Evolutionary conservation across 164 flowering plant species (phyloP).

Genomic region (Kingdonia uniflora): DNA sequence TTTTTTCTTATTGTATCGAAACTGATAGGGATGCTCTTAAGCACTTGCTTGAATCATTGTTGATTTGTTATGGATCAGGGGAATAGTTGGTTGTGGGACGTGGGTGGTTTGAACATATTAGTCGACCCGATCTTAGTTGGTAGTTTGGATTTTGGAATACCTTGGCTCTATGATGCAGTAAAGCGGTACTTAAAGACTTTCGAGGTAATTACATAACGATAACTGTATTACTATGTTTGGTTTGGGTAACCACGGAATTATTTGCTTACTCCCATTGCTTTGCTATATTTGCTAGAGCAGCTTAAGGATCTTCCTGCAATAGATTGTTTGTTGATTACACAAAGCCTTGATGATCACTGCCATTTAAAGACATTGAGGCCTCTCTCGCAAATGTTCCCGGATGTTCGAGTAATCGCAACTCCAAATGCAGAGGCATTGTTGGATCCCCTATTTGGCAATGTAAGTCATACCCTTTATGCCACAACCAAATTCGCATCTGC

Average conservation of each 20-base stretch:
- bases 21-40: no score
- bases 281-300: slow-evolving; percentile 35
- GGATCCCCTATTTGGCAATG: slow-evolving; percentile 68
- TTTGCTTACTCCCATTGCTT: background rate
- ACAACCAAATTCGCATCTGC: no score
- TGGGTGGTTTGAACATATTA: slow-evolving; percentile 52
- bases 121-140: slow-evolving; percentile 96
- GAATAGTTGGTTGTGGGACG: slow-evolving; percentile 95
- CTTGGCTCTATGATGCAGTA: slow-evolving; percentile 91
- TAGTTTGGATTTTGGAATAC: slow-evolving; percentile 87
- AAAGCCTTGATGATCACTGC: slow-evolving; percentile 98
- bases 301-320: slow-evolving; percentile 82
- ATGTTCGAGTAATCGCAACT: slow-evolving; percentile 74
- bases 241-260: background rate
- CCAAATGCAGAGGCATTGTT: slow-evolving; percentile 74
- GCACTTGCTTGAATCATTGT: no score
- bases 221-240: background rate
- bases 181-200: slow-evolving; percentile 69
- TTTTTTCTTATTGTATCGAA: no score
- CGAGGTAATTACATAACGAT: slow-evolving; percentile 38
- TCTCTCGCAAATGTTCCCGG: slow-evolving; percentile 45
- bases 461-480: slow-evolving; percentile 16
- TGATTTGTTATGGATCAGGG: slow-evolving; percentile 27
- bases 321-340: slow-evolving; percentile 76
- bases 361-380: slow-evolving; percentile 84